A percentile compares a stretch with the other conserved stretches of the same genome.
Conservation (phyloP, 2,329 filamentous ascomycete species). For the Fusarium cicatricum region DNA sequence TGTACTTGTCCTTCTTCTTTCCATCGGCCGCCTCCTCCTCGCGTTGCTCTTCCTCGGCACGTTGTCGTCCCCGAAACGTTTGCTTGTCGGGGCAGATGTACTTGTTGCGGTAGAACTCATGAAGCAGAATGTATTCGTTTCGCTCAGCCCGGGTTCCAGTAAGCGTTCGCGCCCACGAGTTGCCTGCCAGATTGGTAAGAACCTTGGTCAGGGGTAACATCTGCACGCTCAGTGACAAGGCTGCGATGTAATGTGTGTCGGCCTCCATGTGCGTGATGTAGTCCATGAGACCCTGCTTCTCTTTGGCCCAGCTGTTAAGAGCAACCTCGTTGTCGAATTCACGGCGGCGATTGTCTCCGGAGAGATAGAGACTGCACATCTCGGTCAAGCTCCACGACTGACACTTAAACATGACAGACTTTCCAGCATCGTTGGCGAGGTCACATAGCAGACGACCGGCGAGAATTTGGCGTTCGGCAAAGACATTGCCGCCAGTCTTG, state of each 20-base stretch:
- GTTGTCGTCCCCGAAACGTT: slow-evolving; percentile 77
- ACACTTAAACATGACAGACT: slow-evolving; percentile 96
- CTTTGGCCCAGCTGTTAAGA: slow-evolving; percentile 80
- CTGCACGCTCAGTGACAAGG: slow-evolving; percentile 86
- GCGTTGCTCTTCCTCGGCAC: slow-evolving; percentile 72
- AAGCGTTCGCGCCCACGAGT: slow-evolving; percentile 96
- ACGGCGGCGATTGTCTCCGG: slow-evolving; percentile 73
- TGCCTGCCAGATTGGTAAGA: slow-evolving; percentile 94
- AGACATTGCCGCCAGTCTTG: slow-evolving; percentile 88
- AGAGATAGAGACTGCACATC: slow-evolving; percentile 93
- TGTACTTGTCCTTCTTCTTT: slow-evolving; percentile 99
- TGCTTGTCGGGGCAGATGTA: slow-evolving; percentile 98
- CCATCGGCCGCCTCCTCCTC: slow-evolving; percentile 73
- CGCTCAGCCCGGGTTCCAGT: slow-evolving; percentile 96
- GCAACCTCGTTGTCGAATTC: slow-evolving; percentile 91
- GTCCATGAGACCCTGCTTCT: slow-evolving; percentile 87
- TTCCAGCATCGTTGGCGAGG: slow-evolving; percentile 94
- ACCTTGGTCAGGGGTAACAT: slow-evolving; percentile 95
- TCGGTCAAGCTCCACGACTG: slow-evolving; percentile 98
- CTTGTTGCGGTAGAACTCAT: slow-evolving; percentile 96
- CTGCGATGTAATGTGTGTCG: slow-evolving; percentile 95
- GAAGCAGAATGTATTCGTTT: slow-evolving; percentile 98
- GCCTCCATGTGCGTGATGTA: slow-evolving; percentile 94
- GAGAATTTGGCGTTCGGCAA: slow-evolving; percentile 89
- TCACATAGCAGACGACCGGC: slow-evolving; percentile 92